A percentile compares a stretch with the other conserved stretches of the same genome.
Evolutionary conservation across 208 protist species (phyloP).

Genomic region (Acanthamoeba healyi): DNA sequence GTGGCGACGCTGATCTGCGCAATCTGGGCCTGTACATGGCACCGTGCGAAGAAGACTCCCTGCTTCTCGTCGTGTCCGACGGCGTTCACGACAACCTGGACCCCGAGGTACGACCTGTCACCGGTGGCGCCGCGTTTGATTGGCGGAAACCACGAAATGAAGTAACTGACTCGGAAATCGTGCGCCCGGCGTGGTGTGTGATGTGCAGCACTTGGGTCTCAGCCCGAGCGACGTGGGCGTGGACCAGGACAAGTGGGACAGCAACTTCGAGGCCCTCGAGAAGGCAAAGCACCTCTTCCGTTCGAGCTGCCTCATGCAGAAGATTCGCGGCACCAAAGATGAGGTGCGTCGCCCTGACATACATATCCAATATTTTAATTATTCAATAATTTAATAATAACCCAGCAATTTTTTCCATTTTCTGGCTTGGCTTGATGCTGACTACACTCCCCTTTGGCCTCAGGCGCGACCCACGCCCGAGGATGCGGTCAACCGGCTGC

Average conservation of each 20-base stretch:
- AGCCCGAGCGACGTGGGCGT: slow-evolving; percentile 32
- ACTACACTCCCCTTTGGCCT: not conserved
- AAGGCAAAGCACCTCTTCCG: slow-evolving; percentile 53
- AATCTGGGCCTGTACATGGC: slow-evolving; percentile 64
- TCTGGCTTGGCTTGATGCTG: too few relatives aligned
- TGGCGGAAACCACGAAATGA: too few relatives aligned
- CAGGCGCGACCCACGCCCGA: not conserved
- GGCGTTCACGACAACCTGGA: slow-evolving; percentile 86
- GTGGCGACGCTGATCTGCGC: slow-evolving; percentile 20
- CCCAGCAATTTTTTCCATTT: too few relatives aligned
- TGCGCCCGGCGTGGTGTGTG: too few relatives aligned
- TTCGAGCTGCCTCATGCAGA: slow-evolving; percentile 14
- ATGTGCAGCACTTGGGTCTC: slow-evolving; percentile 38
- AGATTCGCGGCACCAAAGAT: not conserved
- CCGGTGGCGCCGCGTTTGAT: too few relatives aligned
- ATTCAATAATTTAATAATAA: too few relatives aligned
- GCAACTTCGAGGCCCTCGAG: not conserved
- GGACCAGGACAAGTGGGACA: slow-evolving; percentile 59
- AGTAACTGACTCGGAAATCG: too few relatives aligned
- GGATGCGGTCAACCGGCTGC: slow-evolving; percentile 6
- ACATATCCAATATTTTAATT: not conserved
- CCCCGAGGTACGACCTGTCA: too few relatives aligned
- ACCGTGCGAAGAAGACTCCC: slow-evolving; percentile 36
- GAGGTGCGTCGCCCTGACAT: not conserved
- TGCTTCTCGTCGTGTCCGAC: slow-evolving; percentile 74